Evolutionary conservation across 2,329 filamentous ascomycete genomes (phyloP).

Genomic region (Nannizziopsis arthrosporioides): DNA sequence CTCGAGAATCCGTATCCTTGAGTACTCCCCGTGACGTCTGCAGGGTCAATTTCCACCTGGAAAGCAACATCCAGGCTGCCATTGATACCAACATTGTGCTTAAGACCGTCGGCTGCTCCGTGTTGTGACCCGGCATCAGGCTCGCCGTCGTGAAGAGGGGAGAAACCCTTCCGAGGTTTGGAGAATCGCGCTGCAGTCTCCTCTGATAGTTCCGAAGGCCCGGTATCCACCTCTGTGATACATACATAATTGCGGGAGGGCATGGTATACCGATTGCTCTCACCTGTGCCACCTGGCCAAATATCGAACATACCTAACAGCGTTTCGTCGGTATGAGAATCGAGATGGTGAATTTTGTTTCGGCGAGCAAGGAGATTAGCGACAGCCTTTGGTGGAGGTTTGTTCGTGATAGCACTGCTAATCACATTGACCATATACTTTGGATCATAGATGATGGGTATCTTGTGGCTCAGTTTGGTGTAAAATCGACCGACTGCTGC

Average conservation of each 20-base stretch:
- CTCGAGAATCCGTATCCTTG: conserved; percentile 40
- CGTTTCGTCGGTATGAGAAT: conserved; percentile 52
- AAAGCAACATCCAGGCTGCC: conserved; percentile 37
- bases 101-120: conserved; percentile 50
- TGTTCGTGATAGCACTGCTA: conserved; percentile 56
- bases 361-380: conserved; percentile 52
- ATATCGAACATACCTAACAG: conserved; percentile 51
- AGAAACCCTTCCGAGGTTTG: conserved; percentile 51
- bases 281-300: conserved; percentile 47
- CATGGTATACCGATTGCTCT: conserved; percentile 67
- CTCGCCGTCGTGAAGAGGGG: conserved; percentile 64
- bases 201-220: conserved; percentile 5
- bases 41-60: conserved; percentile 38
- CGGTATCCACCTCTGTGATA: conserved; percentile 42
- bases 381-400: conserved; percentile 52
- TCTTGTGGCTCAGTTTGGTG: conserved; percentile 46
- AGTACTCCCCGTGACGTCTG: conserved; percentile 31
- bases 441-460: conserved; percentile 47
- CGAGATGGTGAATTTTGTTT: conserved; percentile 56
- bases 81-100: conserved; percentile 26
- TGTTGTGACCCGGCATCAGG: conserved; percentile 65
- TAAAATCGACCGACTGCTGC: conserved; percentile 56
- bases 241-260: conserved; percentile 54
- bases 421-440: conserved; percentile 55
- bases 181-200: conserved; percentile 20